These are phyloP conservation scores for Clonostachys rhizophaga DNA, from an alignment of 2,329 filamentous ascomycete species.

Conservation along the genomic window DNA sequence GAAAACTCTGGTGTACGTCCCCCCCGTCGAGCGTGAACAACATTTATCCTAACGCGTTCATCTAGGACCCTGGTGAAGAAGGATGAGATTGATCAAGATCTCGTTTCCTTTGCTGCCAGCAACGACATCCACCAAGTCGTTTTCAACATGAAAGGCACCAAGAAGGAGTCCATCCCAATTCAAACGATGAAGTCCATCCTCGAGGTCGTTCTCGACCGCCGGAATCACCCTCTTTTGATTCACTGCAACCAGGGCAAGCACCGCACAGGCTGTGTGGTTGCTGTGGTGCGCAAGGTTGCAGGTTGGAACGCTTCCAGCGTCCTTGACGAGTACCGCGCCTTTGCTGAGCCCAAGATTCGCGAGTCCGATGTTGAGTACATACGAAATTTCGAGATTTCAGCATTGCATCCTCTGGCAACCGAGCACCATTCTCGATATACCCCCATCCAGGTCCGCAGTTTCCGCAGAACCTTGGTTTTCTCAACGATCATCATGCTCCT, in stretches of 20 bases:
- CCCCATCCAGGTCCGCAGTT: constrained; percentile 23
- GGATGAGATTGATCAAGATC: constrained; percentile 48
- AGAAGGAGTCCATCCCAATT: constrained; percentile 67
- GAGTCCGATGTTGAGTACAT: constrained; percentile 59
- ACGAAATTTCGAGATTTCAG: constrained; percentile 37
- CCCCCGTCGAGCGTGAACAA: background rate
- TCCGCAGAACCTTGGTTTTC: constrained; percentile 36
- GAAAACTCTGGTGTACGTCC: constrained; percentile 68
- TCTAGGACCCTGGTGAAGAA: constrained; percentile 59
- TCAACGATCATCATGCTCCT: constrained; percentile 33
- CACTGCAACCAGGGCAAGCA: constrained; percentile 97
- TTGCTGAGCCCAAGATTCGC: constrained; percentile 55
- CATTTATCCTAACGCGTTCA: constrained; percentile 7
- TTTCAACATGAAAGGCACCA: constrained; percentile 83
- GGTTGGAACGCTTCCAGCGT: constrained; percentile 61
- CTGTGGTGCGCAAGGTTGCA: constrained; percentile 68
- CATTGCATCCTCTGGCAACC: constrained; percentile 14
- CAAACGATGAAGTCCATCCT: constrained; percentile 68
- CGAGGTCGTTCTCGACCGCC: constrained; percentile 62
- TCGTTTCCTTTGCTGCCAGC: constrained; percentile 56
- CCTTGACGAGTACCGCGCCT: constrained; percentile 69
- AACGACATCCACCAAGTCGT: constrained; percentile 69
- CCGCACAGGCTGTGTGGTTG: constrained; percentile 85
- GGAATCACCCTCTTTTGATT: constrained; percentile 76
- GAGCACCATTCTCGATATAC: constrained; percentile 4